Percentiles rank a stretch among this genome's conserved stretches.
These are phyloP conservation scores for Neophaeococcomyces mojaviensis DNA, from an alignment of 2,329 filamentous ascomycete genomes.

Conservation along the genomic window DNA sequence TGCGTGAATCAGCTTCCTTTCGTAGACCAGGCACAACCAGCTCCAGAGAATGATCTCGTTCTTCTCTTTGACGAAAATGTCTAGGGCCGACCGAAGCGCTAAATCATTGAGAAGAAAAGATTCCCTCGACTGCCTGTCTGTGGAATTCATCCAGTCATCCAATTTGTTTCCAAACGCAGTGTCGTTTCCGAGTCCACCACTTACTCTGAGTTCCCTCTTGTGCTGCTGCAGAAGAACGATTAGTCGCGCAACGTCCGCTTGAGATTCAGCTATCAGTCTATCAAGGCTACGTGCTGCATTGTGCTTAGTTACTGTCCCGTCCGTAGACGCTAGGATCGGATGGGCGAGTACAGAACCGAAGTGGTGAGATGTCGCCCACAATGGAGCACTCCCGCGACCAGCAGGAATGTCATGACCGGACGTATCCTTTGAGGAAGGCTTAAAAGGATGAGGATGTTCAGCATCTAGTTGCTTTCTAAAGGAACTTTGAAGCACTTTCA, in stretches of 20 bases:
- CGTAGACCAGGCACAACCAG: slow-evolving; percentile 18
- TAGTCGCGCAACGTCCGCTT: background rate
- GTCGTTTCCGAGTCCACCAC: background rate
- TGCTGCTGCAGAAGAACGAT: background rate
- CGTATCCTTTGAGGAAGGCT: slow-evolving; percentile 17
- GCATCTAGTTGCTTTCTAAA: slow-evolving; percentile 57
- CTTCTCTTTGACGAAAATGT: slow-evolving; percentile 16
- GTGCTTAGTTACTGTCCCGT: slow-evolving; percentile 6
- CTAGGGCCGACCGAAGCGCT: slow-evolving; percentile 9
- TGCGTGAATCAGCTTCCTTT: slow-evolving; percentile 9
- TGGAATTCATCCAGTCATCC: slow-evolving; percentile 17
- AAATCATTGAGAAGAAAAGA: slow-evolving; percentile 13
- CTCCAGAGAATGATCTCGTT: slow-evolving; percentile 22
- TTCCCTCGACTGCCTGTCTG: slow-evolving; percentile 12
- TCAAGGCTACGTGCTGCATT: slow-evolving; percentile 18
- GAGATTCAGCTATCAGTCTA: slow-evolving; percentile 10
- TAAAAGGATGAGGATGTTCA: slow-evolving; percentile 36
- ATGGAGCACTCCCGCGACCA: background rate
- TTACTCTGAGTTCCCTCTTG: background rate
- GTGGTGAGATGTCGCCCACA: slow-evolving; percentile 15
- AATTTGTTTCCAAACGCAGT: slow-evolving; percentile 14
- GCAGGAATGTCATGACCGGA: slow-evolving; percentile 4
- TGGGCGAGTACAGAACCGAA: slow-evolving; percentile 19
- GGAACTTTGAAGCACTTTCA: slow-evolving; percentile 54
- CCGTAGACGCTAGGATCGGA: slow-evolving; percentile 14